Base-by-base conservation (phyloP, 2,329 filamentous ascomycete genomes). In the Claviceps sp. region DNA sequence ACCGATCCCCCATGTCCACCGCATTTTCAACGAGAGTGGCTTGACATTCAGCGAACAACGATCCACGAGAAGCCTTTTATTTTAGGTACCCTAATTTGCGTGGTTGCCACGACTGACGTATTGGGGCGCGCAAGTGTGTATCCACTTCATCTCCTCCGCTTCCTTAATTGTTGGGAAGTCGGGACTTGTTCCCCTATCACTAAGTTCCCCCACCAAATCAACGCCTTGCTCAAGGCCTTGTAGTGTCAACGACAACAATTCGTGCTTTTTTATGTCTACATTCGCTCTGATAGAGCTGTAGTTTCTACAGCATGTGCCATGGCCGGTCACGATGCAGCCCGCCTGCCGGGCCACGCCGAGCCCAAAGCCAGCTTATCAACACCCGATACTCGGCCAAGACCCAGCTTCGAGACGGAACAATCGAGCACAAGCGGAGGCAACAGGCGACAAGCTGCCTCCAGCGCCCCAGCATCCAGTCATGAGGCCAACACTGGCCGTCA, bases 341-440 rank as follows among this genome's bases (percentile, higher is more conserved):
- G 53, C 52, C 51, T 54, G 39, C 49, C 51, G 46, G 55, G 50
- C 38, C 47, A 41, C 30, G 43, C 47, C 47, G 55, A 57, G 48
- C 24, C 43, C 24, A n/a, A 40, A 22, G n/a, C 37, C 24, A 54
- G 53, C 17, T 48, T 52, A 10, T 42, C 51, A 43, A 57, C 56
- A 22, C 49, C 54, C 17, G 55, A 58, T 14, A 52, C 50, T 17
- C 51, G 47, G 30, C 47, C 48, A 5, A 50, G 55, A 26, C 43
- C 48, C 26, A 70, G 68, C 58, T 67, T 71, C 58, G 72, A 74
- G 45, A 68, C 67, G 8, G 71, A 70, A 55, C 72, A 73, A 58
- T 69, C 73, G 51, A 76, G 70, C 42, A 49, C 48, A 45, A 49
- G 48, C 38, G 26, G 17, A 11, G 55, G 30, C 1, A 44, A 41